Evolutionary conservation across 2,329 filamentous ascomycete genomes (phyloP), one percentile per base, ranked within the genome.

Genomic region (Arachnomyces sp.): DNA sequence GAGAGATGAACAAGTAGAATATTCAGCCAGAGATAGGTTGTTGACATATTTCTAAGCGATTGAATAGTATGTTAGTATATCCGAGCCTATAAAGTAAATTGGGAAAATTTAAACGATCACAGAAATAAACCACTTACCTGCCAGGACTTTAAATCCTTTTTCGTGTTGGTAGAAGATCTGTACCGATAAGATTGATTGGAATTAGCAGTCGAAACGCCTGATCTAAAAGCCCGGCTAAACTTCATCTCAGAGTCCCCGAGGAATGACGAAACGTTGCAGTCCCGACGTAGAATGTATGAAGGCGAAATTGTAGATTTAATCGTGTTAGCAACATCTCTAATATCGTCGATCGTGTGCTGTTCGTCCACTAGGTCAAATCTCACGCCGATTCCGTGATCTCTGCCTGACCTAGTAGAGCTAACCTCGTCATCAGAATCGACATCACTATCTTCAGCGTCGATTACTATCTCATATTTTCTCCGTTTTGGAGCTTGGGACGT

Each of bases 341-440:
- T 72, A 49, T 86, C 78, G 12, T 92, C 83, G 38, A 90, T 74
- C 0, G 86, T 92, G 56, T 84, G 86, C 28, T 74, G 69, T 9
- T 82, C 75, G 48, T 82, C 75, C 18, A 86, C 64, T 31, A 80
- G 67, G 44, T 81, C 73, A 63, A 62, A 50, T 4, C 55, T 46
- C 9, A 71, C 53, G 16, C 60, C 48, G 7, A 63, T 47, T 15
- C 41, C 42, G 14, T 56, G 46, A 28, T 53, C 43, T 38, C 51
- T 42, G n/a, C 44, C 46, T 12, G 17, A n/a, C 7, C 34, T 37
- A 8, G 39, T 34, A 14, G 36, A 36, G 7, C 38, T 34, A n/a
- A 33, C 42, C 6, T 16, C 7, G 25, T 40, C 40, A 40, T 38
- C 33, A 32, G n/a, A 13, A 16, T 42, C 35, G 16, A 11, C 31